Evolutionary conservation across 202 grass and related monocot species (phyloP), one percentile per base, ranked within the genome.

Genomic region (Zizania palustris): DNA sequence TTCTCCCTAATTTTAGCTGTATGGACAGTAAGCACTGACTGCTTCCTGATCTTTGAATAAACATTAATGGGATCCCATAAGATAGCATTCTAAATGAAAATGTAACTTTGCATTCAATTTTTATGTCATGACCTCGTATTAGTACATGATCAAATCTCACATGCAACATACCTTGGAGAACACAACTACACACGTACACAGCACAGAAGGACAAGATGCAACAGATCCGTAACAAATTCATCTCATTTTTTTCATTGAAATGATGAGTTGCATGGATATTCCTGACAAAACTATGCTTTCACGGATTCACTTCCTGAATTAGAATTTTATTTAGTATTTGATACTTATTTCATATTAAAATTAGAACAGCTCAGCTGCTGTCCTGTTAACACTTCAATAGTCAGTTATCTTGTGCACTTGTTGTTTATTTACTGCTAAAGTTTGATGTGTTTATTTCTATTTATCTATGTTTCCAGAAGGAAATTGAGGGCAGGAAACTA

Each of bases 401-500:
- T 50, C 57, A 49, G 37, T 59, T 51, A 60, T 69, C 54, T 63
- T 74, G 36, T 38, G 12, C 9, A 63, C 33, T 80, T 76, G 45
- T 65, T 81, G 45, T 65, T 81, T 71, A 22, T 70, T 49, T 65
- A 40, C 33, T 35, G 1, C 51, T 58, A 60, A 77, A 76, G 61
- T 56, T 81, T 76, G 51, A 76, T 56, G 55, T 49, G n/a, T 67
- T 45, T 72, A 59, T 84, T 65, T 87, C 55, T 51, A 80, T 85
- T 77, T 67, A 40, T 85, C 58, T 12, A 45, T 88, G 43, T 89
- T 77, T 81, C 18, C 86, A 88, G 86, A 88, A 80, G 65, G 86
- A 88, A 84, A 77, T 81, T 77, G 82, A 89, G 67, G 86, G 86
- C 36, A 85, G 77, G 67, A 84, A 85, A 81, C 72, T 88, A 60